Conservation (phyloP, 257 asterid species). For the Solanum neorickii region DNA sequence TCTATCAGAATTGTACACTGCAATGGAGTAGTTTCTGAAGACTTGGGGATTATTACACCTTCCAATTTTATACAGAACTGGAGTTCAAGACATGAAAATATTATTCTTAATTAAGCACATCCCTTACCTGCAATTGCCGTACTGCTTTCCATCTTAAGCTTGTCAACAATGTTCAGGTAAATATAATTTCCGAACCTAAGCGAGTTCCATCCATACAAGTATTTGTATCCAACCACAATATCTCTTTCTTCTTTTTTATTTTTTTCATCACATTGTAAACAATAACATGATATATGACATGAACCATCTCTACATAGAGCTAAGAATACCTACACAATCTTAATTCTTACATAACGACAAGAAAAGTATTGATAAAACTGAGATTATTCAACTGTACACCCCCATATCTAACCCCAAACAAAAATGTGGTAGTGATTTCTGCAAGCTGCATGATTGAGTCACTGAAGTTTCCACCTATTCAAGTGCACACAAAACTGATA, state of each 20-base stretch:
- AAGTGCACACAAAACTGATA: neutral
- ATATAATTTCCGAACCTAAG: neutral
- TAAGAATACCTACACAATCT: neutral
- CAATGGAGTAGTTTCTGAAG: neutral
- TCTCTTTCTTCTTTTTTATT: neutral
- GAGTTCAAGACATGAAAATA: neutral
- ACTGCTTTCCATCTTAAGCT: neutral
- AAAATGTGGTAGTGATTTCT: neutral
- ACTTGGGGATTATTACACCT: neutral
- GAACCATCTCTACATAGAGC: neutral
- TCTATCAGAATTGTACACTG: neutral
- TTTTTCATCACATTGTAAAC: neutral
- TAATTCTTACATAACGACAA: neutral
- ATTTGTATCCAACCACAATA: neutral
- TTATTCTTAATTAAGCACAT: neutral
- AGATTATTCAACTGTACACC: constrained; percentile 11
- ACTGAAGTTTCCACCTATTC: neutral
- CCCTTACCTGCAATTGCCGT: neutral
- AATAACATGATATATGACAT: neutral
- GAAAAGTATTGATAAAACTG: neutral
- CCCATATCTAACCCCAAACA: neutral
- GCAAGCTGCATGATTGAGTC: neutral
- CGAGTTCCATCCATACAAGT: neutral
- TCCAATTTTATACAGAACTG: neutral
- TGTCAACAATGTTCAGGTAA: neutral